phyloP scores from a whole-genome alignment of 331 rosid species.

The Acacia pycnantha region DNA sequence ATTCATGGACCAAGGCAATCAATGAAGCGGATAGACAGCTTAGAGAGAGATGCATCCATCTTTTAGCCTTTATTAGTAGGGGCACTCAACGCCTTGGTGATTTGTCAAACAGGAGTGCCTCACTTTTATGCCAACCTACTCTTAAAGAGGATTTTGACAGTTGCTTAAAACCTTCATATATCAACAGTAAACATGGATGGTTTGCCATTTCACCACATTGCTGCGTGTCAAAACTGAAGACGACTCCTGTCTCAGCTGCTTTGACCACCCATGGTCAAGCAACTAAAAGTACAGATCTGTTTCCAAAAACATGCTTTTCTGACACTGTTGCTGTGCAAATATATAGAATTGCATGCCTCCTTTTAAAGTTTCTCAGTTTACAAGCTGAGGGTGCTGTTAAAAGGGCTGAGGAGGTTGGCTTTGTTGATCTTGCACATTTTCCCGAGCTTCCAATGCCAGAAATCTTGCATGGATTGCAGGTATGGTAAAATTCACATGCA shows the following conservation, averaged over 20 bases:
- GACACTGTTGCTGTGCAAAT: conserved; percentile 73
- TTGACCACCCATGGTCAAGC: conserved; percentile 50
- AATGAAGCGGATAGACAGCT: conserved; percentile 69
- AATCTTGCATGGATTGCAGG: conserved; percentile 93
- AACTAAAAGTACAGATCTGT: conserved; percentile 37
- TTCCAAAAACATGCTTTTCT: conserved; percentile 63
- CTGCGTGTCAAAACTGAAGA: conserved; percentile 59
- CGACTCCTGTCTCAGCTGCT: conserved; percentile 48
- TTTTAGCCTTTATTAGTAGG: conserved; percentile 86
- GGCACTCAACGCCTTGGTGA: conserved; percentile 73
- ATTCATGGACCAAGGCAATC: conserved; percentile 75
- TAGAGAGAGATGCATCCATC: conserved; percentile 90
- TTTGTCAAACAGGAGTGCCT: conserved; percentile 45
- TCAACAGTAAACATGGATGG: conserved; percentile 81
- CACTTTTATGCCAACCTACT: conserved; percentile 73
- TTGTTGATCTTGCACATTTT: conserved; percentile 90
- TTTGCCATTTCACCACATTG: conserved; percentile 78
- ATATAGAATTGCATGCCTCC: conserved; percentile 71
- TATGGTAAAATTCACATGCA: conserved; percentile 20
- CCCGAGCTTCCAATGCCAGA: conserved; percentile 98
- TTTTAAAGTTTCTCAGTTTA: conserved; percentile 77
- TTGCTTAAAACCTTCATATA: conserved; percentile 63
- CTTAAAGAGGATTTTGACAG: conserved; percentile 75
- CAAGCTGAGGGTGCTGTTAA: conserved; percentile 93
- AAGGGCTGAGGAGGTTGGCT: conserved; percentile 92